Evolutionary conservation across 257 asterid species (phyloP).

Genomic region (Verbena officinalis): DNA sequence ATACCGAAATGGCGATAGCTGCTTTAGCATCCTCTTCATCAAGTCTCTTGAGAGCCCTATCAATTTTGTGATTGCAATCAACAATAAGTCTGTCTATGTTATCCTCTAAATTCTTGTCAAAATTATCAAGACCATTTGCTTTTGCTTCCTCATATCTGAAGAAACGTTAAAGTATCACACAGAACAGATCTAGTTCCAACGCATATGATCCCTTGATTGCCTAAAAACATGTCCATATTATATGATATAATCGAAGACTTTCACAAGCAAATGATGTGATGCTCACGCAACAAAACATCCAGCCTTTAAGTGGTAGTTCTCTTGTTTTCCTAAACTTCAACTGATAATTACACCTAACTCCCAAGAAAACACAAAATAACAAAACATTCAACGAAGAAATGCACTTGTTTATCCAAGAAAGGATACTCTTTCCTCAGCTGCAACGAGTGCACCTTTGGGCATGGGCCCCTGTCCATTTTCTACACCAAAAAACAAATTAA

Average conservation of each 20-base stretch:
- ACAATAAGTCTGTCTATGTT: constrained; percentile 89
- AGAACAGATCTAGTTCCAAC: constrained; percentile 11
- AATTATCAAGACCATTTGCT: constrained; percentile 80
- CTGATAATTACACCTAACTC: neutral
- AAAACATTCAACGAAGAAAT: neutral
- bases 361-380: neutral
- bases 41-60: constrained; percentile 87
- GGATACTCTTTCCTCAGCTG: constrained; percentile 97
- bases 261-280: neutral
- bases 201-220: neutral
- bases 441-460: constrained; percentile 92
- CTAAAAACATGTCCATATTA: neutral
- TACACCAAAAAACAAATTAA: constrained; percentile 34
- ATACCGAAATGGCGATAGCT: constrained; percentile 89
- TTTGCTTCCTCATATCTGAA: constrained; percentile 81
- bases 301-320: neutral
- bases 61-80: constrained; percentile 92
- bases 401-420: constrained; percentile 22
- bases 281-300: neutral
- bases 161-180: constrained; percentile 51
- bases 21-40: constrained; percentile 99
- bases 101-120: constrained; percentile 95
- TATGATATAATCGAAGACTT: neutral
- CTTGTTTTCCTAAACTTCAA: neutral
- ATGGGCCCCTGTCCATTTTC: constrained; percentile 97